Conservation (phyloP, 1,284 basidiomycete genomes). For the Cryptococcus deneoformans region DNA sequence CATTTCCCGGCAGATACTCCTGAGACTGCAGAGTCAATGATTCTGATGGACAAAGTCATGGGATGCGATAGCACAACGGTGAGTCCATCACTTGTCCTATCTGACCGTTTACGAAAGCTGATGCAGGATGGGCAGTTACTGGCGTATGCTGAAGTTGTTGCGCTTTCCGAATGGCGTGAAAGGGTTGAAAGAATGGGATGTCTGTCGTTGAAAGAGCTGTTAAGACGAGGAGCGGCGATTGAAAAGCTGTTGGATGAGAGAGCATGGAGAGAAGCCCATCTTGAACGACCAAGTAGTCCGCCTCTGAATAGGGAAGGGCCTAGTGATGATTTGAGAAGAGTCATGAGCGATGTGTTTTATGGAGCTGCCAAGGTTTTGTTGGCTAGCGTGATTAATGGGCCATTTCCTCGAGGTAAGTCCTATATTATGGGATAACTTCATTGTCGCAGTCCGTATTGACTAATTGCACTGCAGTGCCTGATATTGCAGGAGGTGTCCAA, state of each 20-base stretch:
- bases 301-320: background rate
- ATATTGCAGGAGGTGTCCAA: slow-evolving; percentile 48
- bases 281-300: background rate
- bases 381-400: slow-evolving; percentile 23
- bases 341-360: slow-evolving; percentile 25
- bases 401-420: slow-evolving; percentile 20
- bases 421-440: background rate
- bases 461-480: slow-evolving; percentile 7
- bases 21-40: slow-evolving; percentile 25
- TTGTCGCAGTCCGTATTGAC: background rate
- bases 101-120: background rate
- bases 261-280: slow-evolving; percentile 17
- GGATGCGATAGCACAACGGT: slow-evolving; percentile 66
- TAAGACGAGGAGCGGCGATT: slow-evolving; percentile 57
- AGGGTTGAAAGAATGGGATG: slow-evolving; percentile 44
- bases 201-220: slow-evolving; percentile 55
- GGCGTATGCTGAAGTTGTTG: slow-evolving; percentile 68
- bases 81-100: slow-evolving; percentile 1
- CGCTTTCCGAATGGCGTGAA: slow-evolving; percentile 65
- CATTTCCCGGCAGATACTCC: slow-evolving; percentile 19
- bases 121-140: slow-evolving; percentile 56
- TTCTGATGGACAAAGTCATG: slow-evolving; percentile 73
- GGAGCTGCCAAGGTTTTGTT: slow-evolving; percentile 19
- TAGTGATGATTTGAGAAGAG: slow-evolving; percentile 5
- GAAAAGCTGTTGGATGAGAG: slow-evolving; percentile 49